Percentiles rank a stretch among this genome's conserved stretches.
phyloP scores from a whole-genome alignment of 441 rosid species.

The Populus trichocarpa region DNA sequence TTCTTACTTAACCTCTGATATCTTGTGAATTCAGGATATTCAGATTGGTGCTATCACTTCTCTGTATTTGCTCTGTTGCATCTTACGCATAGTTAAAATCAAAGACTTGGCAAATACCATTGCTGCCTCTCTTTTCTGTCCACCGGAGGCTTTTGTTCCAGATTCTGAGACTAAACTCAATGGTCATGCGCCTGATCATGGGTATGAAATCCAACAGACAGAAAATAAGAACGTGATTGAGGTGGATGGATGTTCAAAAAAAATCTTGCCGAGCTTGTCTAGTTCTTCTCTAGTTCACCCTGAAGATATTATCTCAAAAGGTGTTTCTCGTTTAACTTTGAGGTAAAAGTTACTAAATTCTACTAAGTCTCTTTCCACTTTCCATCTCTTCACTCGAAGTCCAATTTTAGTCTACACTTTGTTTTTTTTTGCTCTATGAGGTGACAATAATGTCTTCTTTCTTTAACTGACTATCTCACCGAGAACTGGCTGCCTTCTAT shows the following conservation, averaged over 20 bases:
- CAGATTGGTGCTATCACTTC: conserved; percentile 73
- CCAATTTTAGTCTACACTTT: not conserved
- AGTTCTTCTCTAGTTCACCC: conserved; percentile 40
- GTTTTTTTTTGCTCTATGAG: not conserved
- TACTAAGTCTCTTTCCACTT: not conserved
- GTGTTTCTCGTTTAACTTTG: conserved; percentile 42
- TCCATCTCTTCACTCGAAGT: not conserved
- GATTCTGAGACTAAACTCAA: conserved; percentile 55
- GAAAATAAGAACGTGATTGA: conserved; percentile 28
- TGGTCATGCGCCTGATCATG: conserved; percentile 46
- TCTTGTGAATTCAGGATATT: conserved; percentile 53
- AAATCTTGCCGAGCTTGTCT: conserved; percentile 30
- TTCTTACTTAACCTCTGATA: conserved; percentile 23
- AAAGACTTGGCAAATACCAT: conserved; percentile 91
- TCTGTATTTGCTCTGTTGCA: conserved; percentile 90
- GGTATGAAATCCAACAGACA: conserved; percentile 37
- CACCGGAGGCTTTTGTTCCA: conserved; percentile 51
- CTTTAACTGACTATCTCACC: not conserved
- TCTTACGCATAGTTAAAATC: conserved; percentile 90
- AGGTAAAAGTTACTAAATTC: conserved; percentile 42
- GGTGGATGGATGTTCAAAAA: conserved; percentile 39
- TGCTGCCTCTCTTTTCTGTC: conserved; percentile 89
- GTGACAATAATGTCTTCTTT: not conserved
- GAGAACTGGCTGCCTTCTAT: not conserved
- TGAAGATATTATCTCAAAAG: conserved; percentile 31